Conservation (phyloP, 352 stramenopile species). For the Globisporangium middletonii region DNA sequence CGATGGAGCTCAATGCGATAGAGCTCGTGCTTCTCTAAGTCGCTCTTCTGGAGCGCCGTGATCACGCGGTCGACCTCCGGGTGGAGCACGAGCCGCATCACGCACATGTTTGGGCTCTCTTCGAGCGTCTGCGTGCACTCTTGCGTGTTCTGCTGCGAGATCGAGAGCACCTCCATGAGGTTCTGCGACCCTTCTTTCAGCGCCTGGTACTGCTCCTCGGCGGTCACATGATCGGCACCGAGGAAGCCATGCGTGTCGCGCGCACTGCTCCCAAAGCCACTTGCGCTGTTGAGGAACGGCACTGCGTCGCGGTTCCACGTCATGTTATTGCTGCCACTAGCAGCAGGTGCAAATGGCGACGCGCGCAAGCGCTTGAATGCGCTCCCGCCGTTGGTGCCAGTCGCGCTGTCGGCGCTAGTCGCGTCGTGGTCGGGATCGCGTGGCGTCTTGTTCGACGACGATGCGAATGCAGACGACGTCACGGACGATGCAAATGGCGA, state of each 20-base stretch:
- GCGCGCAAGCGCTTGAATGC: neutral
- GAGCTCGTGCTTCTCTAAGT: constrained; percentile 38
- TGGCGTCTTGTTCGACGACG: neutral
- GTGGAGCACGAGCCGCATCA: constrained; percentile 60
- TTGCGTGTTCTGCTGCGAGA: constrained; percentile 73
- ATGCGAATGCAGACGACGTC: neutral
- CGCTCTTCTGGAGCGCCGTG: constrained; percentile 48
- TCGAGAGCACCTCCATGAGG: constrained; percentile 57
- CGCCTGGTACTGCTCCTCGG: constrained; percentile 31
- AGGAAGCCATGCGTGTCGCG: constrained; percentile 3
- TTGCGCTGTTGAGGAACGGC: constrained; percentile 7
- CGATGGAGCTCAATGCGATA: constrained; percentile 64
- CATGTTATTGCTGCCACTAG: too few species aligned
- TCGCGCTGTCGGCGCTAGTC: too few species aligned
- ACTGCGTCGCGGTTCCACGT: constrained; percentile 1
- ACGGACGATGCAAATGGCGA: neutral
- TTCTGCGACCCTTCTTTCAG: constrained; percentile 49
- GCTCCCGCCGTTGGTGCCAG: neutral
- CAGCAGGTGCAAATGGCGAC: neutral
- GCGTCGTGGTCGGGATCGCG: neutral
- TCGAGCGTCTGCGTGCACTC: constrained; percentile 68
- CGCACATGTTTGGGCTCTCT: constrained; percentile 46
- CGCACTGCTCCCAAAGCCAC: neutral
- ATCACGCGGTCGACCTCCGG: constrained; percentile 55
- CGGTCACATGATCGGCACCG: constrained; percentile 11